phyloP scores from a whole-genome alignment of 2,329 filamentous ascomycete genomes.

The Colletotrichum lentis region DNA sequence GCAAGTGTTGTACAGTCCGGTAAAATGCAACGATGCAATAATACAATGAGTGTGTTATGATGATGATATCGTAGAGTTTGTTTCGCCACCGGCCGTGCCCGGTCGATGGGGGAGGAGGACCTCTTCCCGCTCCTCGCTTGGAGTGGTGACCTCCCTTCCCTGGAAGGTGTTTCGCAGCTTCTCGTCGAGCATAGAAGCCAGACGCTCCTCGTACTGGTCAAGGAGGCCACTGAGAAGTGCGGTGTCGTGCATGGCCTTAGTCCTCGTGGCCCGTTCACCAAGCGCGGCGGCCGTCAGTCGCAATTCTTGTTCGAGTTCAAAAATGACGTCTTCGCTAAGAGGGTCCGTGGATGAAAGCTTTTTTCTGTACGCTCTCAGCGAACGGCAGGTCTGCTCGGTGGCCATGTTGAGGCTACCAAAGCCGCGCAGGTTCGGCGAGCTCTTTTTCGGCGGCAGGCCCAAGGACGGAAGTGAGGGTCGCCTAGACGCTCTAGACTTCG shows the following conservation, averaged over 20 bases:
- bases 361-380: slow-evolving; percentile 68
- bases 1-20: slow-evolving; percentile 29
- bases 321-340: slow-evolving; percentile 65
- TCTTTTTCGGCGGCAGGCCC: slow-evolving; percentile 57
- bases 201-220: slow-evolving; percentile 77
- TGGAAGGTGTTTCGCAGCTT: slow-evolving; percentile 64
- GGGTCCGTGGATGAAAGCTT: slow-evolving; percentile 66
- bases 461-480: slow-evolving; percentile 65
- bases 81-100: slow-evolving; percentile 19
- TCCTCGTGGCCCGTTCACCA: slow-evolving; percentile 63
- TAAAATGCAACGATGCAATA: neutral
- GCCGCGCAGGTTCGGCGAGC: slow-evolving; percentile 57
- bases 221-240: slow-evolving; percentile 67
- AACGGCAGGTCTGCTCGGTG: slow-evolving; percentile 70
- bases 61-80: slow-evolving; percentile 39
- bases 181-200: slow-evolving; percentile 76
- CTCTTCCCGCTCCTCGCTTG: slow-evolving; percentile 48
- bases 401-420: slow-evolving; percentile 68
- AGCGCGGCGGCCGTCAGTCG: slow-evolving; percentile 69
- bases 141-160: slow-evolving; percentile 44
- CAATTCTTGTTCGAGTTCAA: slow-evolving; percentile 71
- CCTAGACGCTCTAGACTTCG: slow-evolving; percentile 56
- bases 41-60: slow-evolving; percentile 38
- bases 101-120: slow-evolving; percentile 40
- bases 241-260: slow-evolving; percentile 64